Evolutionary conservation across 768 basidiomycete species (phyloP).

Genomic region (Paxillus involutus): DNA sequence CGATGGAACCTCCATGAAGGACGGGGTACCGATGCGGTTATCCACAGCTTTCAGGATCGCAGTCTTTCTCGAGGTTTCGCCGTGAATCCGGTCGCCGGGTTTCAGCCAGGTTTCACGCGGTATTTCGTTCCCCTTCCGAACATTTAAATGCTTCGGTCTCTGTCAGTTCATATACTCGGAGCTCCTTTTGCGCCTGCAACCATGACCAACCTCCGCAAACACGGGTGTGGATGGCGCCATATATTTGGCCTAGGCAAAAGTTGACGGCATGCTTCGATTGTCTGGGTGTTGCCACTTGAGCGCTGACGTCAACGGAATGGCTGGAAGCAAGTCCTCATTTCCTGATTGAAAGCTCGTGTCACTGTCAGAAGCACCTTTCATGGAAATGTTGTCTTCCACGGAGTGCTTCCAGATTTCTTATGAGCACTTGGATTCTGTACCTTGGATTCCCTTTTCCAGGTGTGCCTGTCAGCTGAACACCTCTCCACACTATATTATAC

Average conservation of each 20-base stretch:
- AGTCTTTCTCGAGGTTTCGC: background rate
- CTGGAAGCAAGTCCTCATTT: no score
- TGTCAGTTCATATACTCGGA: background rate
- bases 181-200: no score
- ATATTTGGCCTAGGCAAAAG: no score
- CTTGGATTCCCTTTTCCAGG: no score
- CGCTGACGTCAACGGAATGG: background rate
- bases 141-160: background rate
- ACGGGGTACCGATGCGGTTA: background rate
- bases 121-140: background rate
- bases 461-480: no score
- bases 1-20: background rate
- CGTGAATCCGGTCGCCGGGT: background rate
- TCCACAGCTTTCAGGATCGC: background rate
- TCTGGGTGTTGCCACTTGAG: background rate
- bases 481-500: no score
- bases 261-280: background rate
- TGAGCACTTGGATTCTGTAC: background rate
- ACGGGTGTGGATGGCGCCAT: no score
- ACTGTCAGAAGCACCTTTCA: background rate
- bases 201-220: no score
- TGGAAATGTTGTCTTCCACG: background rate
- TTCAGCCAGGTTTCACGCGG: background rate
- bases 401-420: background rate
- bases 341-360: background rate